These are phyloP conservation scores for Cercospora zeina DNA, from an alignment of 2,329 filamentous ascomycete species.

Conservation along the genomic window DNA sequence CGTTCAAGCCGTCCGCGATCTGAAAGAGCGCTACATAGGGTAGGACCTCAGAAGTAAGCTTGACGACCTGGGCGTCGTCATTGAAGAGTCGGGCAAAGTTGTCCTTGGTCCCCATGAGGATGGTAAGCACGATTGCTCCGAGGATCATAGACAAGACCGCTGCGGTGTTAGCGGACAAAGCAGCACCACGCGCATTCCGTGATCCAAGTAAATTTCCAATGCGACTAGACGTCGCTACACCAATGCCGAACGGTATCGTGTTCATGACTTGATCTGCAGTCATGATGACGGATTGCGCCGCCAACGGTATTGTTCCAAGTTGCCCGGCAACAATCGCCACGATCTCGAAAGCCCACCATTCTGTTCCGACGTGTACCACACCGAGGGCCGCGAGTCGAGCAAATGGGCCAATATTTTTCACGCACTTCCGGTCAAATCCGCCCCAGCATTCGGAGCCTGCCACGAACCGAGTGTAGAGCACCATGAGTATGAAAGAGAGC, in stretches of 20 bases:
- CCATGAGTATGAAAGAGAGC: slow-evolving; percentile 74
- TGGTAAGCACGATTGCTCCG: slow-evolving; percentile 65
- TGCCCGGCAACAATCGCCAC: slow-evolving; percentile 79
- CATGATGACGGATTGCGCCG: slow-evolving; percentile 79
- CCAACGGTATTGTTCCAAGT: slow-evolving; percentile 74
- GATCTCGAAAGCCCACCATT: slow-evolving; percentile 95
- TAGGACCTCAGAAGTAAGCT: slow-evolving; percentile 73
- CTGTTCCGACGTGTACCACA: slow-evolving; percentile 77
- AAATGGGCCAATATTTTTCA: slow-evolving; percentile 70
- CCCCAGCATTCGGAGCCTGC: slow-evolving; percentile 74
- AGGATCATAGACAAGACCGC: slow-evolving; percentile 71
- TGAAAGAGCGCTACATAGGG: slow-evolving; percentile 87
- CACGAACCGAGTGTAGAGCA: slow-evolving; percentile 71
- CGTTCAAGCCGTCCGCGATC: slow-evolving; percentile 84
- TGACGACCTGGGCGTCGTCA: slow-evolving; percentile 69
- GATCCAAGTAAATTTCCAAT: slow-evolving; percentile 79
- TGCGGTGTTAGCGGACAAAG: slow-evolving; percentile 71
- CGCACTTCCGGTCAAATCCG: slow-evolving; percentile 64
- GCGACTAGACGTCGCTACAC: slow-evolving; percentile 74
- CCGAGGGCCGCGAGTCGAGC: slow-evolving; percentile 73
- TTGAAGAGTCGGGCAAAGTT: slow-evolving; percentile 80
- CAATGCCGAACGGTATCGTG: slow-evolving; percentile 83
- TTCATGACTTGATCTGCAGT: slow-evolving; percentile 55
- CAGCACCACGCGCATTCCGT: slow-evolving; percentile 63
- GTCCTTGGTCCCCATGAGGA: slow-evolving; percentile 70